phyloP scores from a whole-genome alignment of 257 asterid species.

The Orobanche coerulescens region DNA sequence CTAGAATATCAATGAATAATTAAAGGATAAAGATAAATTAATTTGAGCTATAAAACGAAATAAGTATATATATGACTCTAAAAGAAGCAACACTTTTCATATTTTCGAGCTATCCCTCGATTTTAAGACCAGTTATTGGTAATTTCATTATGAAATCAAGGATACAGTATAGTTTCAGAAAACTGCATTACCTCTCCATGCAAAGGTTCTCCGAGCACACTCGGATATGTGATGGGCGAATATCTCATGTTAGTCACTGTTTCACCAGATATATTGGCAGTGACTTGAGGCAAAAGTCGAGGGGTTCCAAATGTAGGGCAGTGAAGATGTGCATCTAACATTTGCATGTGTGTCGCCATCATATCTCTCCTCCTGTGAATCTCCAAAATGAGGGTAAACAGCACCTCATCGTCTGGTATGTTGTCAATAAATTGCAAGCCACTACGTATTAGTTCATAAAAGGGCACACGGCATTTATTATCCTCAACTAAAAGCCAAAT shows the following conservation, averaged over 20 bases:
- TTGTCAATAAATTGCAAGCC: constrained; percentile 86
- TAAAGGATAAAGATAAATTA: too few relatives aligned
- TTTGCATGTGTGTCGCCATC: constrained; percentile 97
- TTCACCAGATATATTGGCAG: constrained; percentile 67
- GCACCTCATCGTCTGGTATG: constrained; percentile 96
- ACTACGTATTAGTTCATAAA: constrained; percentile 87
- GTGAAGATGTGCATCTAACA: constrained; percentile 96
- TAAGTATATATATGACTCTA: too few relatives aligned
- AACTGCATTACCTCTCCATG: constrained; percentile 86
- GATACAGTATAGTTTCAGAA: constrained; percentile 7
- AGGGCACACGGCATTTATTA: constrained; percentile 77
- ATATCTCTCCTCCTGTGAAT: constrained; percentile 91
- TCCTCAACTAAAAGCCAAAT: constrained; percentile 87
- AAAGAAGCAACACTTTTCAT: too few relatives aligned
- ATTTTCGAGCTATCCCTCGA: too few relatives aligned
- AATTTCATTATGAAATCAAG: constrained; percentile 8
- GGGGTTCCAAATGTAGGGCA: constrained; percentile 98
- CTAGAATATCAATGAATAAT: too few relatives aligned
- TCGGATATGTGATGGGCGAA: constrained; percentile 94
- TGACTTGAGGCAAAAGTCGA: constrained; percentile 80
- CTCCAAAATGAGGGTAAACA: constrained; percentile 86
- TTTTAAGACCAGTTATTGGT: too few relatives aligned
- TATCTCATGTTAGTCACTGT: constrained; percentile 68
- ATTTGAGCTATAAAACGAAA: too few relatives aligned
- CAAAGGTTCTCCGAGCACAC: constrained; percentile 97